phyloP scores from a whole-genome alignment of 2,329 filamentous ascomycete species.

The Cladosporium sphaerospermum region DNA sequence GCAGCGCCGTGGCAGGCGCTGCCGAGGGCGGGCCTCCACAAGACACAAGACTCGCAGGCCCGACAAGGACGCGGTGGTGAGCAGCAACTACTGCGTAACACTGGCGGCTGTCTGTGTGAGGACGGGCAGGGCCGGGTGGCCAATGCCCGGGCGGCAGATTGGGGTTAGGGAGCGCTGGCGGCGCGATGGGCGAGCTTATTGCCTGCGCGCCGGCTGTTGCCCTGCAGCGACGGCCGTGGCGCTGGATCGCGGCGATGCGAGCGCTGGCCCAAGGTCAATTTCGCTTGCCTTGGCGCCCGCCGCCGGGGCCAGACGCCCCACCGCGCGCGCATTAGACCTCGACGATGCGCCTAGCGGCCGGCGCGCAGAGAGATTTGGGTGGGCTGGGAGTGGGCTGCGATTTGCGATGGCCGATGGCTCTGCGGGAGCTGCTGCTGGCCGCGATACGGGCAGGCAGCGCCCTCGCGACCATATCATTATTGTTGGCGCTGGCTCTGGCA shows the following conservation, averaged over 20 bases:
- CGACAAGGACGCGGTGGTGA: no score
- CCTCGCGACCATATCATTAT: not conserved
- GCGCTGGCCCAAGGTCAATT: conserved; percentile 1
- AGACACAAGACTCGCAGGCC: not conserved
- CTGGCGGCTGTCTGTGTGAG: conserved; percentile 3
- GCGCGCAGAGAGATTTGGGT: conserved; percentile 7
- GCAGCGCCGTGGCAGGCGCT: not conserved
- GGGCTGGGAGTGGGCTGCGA: conserved; percentile 12
- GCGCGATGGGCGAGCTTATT: not conserved
- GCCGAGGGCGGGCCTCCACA: conserved; percentile 1
- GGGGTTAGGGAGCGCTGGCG: not conserved
- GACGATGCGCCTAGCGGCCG: conserved; percentile 7
- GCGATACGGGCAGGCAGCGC: conserved; percentile 5
- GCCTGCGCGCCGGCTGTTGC: conserved; percentile 9
- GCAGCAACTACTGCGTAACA: no score
- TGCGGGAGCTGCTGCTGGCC: conserved; percentile 1
- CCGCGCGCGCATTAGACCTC: conserved; percentile 1
- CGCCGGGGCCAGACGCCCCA: conserved; percentile 2
- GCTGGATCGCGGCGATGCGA: not conserved
- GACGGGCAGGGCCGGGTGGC: not conserved
- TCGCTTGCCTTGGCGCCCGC: conserved; percentile 7
- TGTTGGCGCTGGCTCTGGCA: not conserved
- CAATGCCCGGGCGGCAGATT: conserved; percentile 1
- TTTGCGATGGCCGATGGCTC: conserved; percentile 1
- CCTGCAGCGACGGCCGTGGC: conserved; percentile 4